Evolutionary conservation across 345 rosid species (phyloP).

Genomic region (Psidium guajava): DNA sequence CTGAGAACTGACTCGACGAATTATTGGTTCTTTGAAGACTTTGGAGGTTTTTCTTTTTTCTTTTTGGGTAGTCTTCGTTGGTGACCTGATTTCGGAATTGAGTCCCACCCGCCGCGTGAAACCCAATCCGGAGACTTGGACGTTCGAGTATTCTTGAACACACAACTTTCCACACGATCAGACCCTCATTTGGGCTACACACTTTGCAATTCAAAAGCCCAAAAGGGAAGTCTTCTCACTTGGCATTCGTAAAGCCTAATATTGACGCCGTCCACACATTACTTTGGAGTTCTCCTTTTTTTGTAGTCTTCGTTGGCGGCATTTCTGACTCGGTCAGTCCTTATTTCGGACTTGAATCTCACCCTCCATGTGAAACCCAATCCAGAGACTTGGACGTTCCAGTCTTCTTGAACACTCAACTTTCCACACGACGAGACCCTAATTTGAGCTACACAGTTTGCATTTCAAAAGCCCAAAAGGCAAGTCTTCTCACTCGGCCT

Average conservation of each 20-base stretch:
- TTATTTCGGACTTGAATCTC: not conserved
- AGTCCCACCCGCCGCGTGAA: not conserved
- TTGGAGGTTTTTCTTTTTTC: not conserved
- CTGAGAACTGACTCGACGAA: not conserved
- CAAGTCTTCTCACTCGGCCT: not conserved
- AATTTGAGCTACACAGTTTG: too few relatives aligned
- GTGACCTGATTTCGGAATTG: not conserved
- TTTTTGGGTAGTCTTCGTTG: not conserved
- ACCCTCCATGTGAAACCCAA: not conserved
- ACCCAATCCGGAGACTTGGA: not conserved
- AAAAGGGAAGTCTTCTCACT: not conserved
- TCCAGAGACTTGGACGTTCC: not conserved
- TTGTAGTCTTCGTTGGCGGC: not conserved
- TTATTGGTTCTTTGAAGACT: not conserved
- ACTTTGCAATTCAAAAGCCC: not conserved
- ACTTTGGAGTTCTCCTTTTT: too few relatives aligned
- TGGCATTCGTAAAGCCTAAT: not conserved
- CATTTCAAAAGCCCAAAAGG: not conserved
- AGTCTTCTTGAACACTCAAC: not conserved
- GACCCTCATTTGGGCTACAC: too few relatives aligned
- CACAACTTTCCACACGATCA: not conserved
- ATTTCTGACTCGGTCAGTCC: not conserved
- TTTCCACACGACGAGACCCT: not conserved
- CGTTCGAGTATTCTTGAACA: not conserved
- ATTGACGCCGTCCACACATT: too few relatives aligned